Percentiles rank a stretch among this genome's conserved stretches.
Conservation (phyloP, 805 yeast genomes). For the Kluyveromyces aestuarii region DNA sequence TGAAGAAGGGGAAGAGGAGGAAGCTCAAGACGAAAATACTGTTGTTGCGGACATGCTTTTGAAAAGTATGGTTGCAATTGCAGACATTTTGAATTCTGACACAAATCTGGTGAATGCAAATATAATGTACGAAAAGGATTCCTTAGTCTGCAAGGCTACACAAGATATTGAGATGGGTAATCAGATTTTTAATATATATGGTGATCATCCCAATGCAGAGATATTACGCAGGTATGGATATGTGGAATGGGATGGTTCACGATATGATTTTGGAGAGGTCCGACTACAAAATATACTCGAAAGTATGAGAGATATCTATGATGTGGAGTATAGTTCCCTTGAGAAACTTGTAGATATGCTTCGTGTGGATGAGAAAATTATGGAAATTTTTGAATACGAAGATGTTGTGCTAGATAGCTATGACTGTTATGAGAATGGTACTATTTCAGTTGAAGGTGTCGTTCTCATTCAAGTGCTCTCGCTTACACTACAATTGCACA, state of each 20-base stretch:
- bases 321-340: constrained; percentile 22
- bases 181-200: constrained; percentile 83
- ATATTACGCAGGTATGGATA: constrained; percentile 85
- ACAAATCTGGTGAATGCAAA: constrained; percentile 70
- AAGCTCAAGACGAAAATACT: constrained; percentile 26
- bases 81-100: constrained; percentile 86
- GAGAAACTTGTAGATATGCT: constrained; percentile 28
- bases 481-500: constrained; percentile 26
- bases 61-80: constrained; percentile 89
- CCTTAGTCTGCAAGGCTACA: constrained; percentile 63
- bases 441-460: constrained; percentile 48
- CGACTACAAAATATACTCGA: constrained; percentile 30
- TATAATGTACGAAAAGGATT: constrained; percentile 39
- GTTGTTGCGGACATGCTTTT: constrained; percentile 34
- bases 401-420: constrained; percentile 45
- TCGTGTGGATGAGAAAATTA: constrained; percentile 22
- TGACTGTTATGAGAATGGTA: constrained; percentile 53
- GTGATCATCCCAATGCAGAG: constrained; percentile 88
- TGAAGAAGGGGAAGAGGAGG: constrained; percentile 29
- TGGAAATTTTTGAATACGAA: constrained; percentile 30
- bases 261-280: constrained; percentile 75
- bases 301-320: constrained; percentile 26
- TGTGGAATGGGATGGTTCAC: constrained; percentile 66
- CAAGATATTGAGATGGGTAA: constrained; percentile 51
- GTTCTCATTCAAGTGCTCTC: constrained; percentile 46